phyloP scores from a whole-genome alignment of 2,329 filamentous ascomycete species.

The Scytalidium lignicola region DNA sequence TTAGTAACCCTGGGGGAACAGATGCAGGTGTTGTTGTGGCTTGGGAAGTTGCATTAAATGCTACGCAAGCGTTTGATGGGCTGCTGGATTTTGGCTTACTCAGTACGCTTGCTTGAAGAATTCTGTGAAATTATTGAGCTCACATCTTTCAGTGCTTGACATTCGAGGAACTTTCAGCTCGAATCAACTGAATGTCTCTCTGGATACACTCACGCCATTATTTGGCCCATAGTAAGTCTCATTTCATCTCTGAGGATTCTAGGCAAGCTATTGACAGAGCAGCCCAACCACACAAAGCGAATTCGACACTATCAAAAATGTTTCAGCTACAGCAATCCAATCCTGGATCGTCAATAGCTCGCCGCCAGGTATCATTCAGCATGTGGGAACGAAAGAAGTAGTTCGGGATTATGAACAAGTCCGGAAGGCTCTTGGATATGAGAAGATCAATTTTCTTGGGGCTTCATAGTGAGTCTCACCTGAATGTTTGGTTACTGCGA shows the following conservation, averaged over 20 bases:
- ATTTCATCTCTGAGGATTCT: too few relatives aligned
- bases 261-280: background rate
- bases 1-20: slow-evolving; percentile 9
- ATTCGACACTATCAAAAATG: slow-evolving; percentile 2
- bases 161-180: slow-evolving; percentile 12
- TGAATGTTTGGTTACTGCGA: too few relatives aligned
- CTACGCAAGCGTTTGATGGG: slow-evolving; percentile 5
- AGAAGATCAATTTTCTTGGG: slow-evolving; percentile 9
- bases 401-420: slow-evolving; percentile 9
- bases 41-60: slow-evolving; percentile 9
- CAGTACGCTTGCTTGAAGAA: background rate
- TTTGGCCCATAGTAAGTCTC: slow-evolving; percentile 1
- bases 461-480: slow-evolving; percentile 5
- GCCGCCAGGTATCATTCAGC: slow-evolving; percentile 7
- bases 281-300: slow-evolving; percentile 6
- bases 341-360: slow-evolving; percentile 9
- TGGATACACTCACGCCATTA: slow-evolving; percentile 1
- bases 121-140: background rate
- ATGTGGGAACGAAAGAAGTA: slow-evolving; percentile 8
- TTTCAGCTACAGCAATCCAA: slow-evolving; percentile 6
- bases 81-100: slow-evolving; percentile 9
- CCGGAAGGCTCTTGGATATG: slow-evolving; percentile 7
- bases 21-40: slow-evolving; percentile 10
- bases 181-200: slow-evolving; percentile 10
- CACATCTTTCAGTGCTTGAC: slow-evolving; percentile 6